phyloP scores from a whole-genome alignment of 164 flowering plant genomes.

The Dillenia suffruticosa region DNA sequence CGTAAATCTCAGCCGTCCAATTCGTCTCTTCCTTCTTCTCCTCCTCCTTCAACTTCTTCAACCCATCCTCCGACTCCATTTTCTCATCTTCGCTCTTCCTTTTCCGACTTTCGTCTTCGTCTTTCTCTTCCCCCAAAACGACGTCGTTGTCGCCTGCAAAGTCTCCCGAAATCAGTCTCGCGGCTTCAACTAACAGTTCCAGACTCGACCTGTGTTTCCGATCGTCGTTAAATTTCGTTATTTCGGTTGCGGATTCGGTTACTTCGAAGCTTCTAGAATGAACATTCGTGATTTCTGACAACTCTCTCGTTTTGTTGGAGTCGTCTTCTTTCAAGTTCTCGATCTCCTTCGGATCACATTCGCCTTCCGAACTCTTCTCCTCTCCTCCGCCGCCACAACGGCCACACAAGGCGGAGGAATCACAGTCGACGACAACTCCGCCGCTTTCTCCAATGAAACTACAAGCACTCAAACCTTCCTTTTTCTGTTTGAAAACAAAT shows the following conservation, averaged over 20 bases:
- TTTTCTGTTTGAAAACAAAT: background rate
- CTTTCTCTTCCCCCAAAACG: background rate
- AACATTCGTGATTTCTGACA: constrained; percentile 20
- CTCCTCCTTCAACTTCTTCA: background rate
- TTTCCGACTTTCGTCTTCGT: background rate
- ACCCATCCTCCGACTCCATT: background rate
- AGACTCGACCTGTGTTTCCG: constrained; percentile 7
- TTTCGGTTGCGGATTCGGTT: constrained; percentile 2
- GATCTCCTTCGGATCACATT: constrained; percentile 14
- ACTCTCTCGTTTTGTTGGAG: constrained; percentile 13
- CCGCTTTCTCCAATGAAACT: constrained; percentile 16
- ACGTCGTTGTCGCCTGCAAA: constrained; percentile 9
- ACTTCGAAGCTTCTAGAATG: constrained; percentile 6
- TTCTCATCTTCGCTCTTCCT: background rate
- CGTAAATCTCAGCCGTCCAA: constrained; percentile 18
- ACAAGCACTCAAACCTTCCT: constrained; percentile 17
- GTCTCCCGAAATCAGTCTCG: constrained; percentile 30
- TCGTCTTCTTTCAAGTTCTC: constrained; percentile 4
- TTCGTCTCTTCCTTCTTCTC: constrained; percentile 3
- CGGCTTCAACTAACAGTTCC: constrained; percentile 41
- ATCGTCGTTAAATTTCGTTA: constrained; percentile 4
- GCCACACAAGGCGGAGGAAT: constrained; percentile 7
- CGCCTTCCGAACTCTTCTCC: constrained; percentile 21
- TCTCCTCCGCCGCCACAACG: constrained; percentile 10
- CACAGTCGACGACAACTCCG: constrained; percentile 1